Percentiles rank a stretch among this genome's conserved stretches.
These are phyloP conservation scores for Excoecaria cochinchinensis DNA, from an alignment of 345 rosid genomes.

Conservation along the genomic window DNA sequence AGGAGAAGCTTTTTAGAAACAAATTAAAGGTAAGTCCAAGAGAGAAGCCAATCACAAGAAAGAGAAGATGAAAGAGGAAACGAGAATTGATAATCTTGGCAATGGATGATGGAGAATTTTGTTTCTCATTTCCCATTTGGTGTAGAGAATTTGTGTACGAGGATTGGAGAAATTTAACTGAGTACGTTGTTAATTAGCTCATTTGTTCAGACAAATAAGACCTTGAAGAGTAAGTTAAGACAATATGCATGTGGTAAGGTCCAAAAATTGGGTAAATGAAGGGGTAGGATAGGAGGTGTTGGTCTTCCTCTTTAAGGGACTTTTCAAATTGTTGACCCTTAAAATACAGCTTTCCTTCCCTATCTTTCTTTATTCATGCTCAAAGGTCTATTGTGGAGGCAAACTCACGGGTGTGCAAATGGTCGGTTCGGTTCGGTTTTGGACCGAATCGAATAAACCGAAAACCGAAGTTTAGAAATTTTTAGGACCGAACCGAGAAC, in stretches of 20 bases:
- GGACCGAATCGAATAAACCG: no score
- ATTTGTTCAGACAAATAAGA: neutral
- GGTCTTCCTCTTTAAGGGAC: neutral
- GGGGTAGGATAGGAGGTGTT: no score
- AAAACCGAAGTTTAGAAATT: no score
- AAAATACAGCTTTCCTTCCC: neutral
- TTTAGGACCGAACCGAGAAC: no score
- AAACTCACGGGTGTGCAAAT: no score
- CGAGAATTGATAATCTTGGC: conserved; percentile 13
- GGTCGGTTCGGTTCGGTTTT: no score
- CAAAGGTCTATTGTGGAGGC: no score
- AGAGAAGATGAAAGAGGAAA: conserved; percentile 14
- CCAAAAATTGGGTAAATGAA: no score
- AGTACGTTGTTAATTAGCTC: neutral
- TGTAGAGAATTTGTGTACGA: neutral
- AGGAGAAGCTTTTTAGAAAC: conserved; percentile 15
- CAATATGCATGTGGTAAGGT: neutral
- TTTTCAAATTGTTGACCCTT: conserved; percentile 4
- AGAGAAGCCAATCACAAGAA: conserved; percentile 33
- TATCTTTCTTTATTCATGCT: neutral
- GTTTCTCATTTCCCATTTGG: conserved; percentile 23
- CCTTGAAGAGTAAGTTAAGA: neutral
- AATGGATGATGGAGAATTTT: neutral
- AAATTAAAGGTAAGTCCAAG: conserved; percentile 18
- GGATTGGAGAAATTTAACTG: neutral